These are phyloP conservation scores for Vanrija sp. DNA, from an alignment of 1,284 basidiomycete genomes.

Conservation along the genomic window DNA sequence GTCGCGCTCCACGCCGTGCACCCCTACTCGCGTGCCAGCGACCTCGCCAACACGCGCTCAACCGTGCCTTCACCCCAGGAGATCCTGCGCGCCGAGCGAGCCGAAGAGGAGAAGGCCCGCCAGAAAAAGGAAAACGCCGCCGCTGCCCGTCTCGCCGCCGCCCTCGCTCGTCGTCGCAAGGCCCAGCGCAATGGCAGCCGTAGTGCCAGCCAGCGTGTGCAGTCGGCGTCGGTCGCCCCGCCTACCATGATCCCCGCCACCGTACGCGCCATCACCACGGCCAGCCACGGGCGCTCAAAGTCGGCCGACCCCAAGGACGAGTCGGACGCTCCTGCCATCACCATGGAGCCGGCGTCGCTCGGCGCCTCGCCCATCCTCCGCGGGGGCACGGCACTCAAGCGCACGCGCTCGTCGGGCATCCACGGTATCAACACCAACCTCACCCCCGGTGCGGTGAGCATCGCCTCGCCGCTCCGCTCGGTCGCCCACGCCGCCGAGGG, in stretches of 20 bases:
- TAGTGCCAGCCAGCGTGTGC: slow-evolving; percentile 4
- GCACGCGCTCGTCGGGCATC: slow-evolving; percentile 26
- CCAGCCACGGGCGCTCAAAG: background rate
- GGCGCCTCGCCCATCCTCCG: background rate
- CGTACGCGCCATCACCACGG: slow-evolving; percentile 6
- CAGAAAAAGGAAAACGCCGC: slow-evolving; percentile 32
- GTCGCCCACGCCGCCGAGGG: slow-evolving; percentile 18
- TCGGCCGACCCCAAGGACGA: slow-evolving; percentile 18
- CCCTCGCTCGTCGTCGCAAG: slow-evolving; percentile 16
- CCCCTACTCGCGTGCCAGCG: slow-evolving; percentile 30
- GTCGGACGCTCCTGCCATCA: background rate
- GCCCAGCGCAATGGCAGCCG: slow-evolving; percentile 12
- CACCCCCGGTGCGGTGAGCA: slow-evolving; percentile 9
- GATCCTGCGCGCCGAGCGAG: slow-evolving; percentile 21
- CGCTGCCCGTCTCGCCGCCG: slow-evolving; percentile 25
- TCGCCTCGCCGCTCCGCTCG: slow-evolving; percentile 25
- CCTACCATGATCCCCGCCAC: slow-evolving; percentile 18
- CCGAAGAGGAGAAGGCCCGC: slow-evolving; percentile 27
- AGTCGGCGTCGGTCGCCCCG: slow-evolving; percentile 8
- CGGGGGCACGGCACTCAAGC: slow-evolving; percentile 19
- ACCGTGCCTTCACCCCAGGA: slow-evolving; percentile 30
- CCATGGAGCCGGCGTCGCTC: background rate
- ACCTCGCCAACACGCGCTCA: slow-evolving; percentile 32
- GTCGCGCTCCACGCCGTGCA: slow-evolving; percentile 13
- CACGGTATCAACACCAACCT: slow-evolving; percentile 10